Evolutionary conservation across 1,284 basidiomycete genomes (phyloP), one percentile per base, ranked within the genome.

Genomic region (Ceratobasidium sp.): DNA sequence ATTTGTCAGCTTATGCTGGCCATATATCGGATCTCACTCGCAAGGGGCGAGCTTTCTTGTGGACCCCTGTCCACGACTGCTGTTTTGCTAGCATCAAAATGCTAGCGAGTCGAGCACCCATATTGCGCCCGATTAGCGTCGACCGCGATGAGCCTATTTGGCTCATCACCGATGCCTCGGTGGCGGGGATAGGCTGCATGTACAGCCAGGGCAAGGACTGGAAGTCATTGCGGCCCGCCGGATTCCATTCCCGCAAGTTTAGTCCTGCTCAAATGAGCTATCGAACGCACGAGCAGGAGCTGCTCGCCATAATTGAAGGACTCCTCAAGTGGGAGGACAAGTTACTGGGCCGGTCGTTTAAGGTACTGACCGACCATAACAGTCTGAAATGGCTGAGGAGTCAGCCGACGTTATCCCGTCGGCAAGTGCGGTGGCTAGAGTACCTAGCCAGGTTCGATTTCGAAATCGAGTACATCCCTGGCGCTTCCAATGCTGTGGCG

Each of bases 341-440:
- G 48, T 76, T 85, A 0, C 75, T 84, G 5, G 82, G 84, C 0
- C 74, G 77, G 1, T 29, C 57, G 2, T 78, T 85, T 8, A 78
- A 78, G n/a, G 77, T 86, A 0, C 77, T 84, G 0, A 85, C 83
- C 0, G 83, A 86, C 75, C 84, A 86, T 67, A 76, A 82, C 56
- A 80, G 82, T 0, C 76, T 86, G 0, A 77, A 82, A 44, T 84
- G 81, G 78, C 82, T 85, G 73, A 71, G 77, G 76, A 79, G 77
- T 0, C 84, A 85, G 73, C 79, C 78, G 67, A 79, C 81, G 33
- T 72, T 85, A 44, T 82, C 82, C 0, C 76, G 79, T 0, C 65
- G 79, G 9, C 83, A 82, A 77, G 78, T 76, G 14, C 74, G 81
- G n/a, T 85, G 85, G 86, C 6, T 85, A 19, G 82, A 83, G 41